These are phyloP conservation scores for Tolypocladium pustulatum DNA, from an alignment of 2,329 filamentous ascomycete species.

Conservation along the genomic window DNA sequence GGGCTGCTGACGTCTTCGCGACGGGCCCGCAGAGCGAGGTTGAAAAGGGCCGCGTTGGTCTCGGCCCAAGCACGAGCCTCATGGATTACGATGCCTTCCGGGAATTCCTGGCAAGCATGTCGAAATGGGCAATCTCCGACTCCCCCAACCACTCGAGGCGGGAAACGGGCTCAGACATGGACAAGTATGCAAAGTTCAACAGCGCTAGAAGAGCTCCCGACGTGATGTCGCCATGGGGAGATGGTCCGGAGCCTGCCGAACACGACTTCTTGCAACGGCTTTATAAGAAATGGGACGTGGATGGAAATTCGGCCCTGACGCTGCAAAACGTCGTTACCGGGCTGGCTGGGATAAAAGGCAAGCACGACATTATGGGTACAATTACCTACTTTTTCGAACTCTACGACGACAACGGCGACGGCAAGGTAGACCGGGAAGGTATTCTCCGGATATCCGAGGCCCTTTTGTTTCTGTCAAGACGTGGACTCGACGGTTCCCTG, in stretches of 20 bases:
- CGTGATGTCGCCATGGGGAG: constrained; percentile 41
- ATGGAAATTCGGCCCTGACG: constrained; percentile 65
- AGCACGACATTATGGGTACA: constrained; percentile 91
- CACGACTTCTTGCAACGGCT: constrained; percentile 89
- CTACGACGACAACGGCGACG: constrained; percentile 87
- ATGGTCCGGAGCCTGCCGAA: constrained; percentile 62
- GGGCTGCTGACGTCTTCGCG: constrained; percentile 25
- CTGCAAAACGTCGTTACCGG: constrained; percentile 89
- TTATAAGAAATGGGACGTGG: constrained; percentile 80
- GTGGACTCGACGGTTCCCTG: constrained; percentile 69
- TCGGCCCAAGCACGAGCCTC: constrained; percentile 78
- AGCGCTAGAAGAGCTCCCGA: constrained; percentile 39
- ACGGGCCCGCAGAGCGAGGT: constrained; percentile 37
- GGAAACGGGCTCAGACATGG: constrained; percentile 36
- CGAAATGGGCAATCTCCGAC: constrained; percentile 90
- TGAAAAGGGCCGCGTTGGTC: constrained; percentile 76
- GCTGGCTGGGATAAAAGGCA: constrained; percentile 83
- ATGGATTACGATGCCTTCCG: constrained; percentile 98
- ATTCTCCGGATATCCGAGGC: constrained; percentile 93
- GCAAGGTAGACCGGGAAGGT: constrained; percentile 86
- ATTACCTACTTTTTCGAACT: constrained; percentile 98
- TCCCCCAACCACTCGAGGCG: constrained; percentile 52
- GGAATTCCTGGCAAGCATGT: constrained; percentile 81
- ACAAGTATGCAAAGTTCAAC: constrained; percentile 49
- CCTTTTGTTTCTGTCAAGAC: constrained; percentile 79